Evolutionary conservation across 208 protist species (phyloP).

Genomic region (Leishmania turanica): DNA sequence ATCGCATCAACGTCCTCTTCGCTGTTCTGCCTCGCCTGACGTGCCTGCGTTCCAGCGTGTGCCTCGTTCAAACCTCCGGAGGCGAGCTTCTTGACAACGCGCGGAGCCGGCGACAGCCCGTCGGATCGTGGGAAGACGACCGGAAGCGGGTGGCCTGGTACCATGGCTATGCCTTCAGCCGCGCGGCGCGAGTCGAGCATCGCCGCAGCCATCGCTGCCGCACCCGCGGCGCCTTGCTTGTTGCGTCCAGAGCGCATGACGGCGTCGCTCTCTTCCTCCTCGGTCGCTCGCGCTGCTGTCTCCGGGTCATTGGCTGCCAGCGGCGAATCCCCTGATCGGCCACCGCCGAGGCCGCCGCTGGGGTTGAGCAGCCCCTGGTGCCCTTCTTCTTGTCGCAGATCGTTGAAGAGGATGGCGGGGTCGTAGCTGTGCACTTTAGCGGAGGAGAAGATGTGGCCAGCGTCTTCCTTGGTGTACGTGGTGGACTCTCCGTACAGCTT

Average conservation of each 20-base stretch:
- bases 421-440: slow-evolving; percentile 57
- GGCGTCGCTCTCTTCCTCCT: slow-evolving; percentile 57
- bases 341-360: not conserved
- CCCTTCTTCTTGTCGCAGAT: slow-evolving; percentile 44
- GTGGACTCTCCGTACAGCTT: slow-evolving; percentile 64
- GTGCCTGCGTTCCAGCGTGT: slow-evolving; percentile 16
- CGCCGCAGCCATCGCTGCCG: slow-evolving; percentile 60
- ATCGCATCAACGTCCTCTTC: slow-evolving; percentile 29
- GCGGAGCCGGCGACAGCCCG: slow-evolving; percentile 41
- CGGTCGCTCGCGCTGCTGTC: slow-evolving; percentile 21
- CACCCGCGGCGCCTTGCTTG: slow-evolving; percentile 64
- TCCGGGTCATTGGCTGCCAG: slow-evolving; percentile 19
- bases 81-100: slow-evolving; percentile 57
- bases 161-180: slow-evolving; percentile 54
- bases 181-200: slow-evolving; percentile 60
- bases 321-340: slow-evolving; percentile 12
- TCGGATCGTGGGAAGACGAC: slow-evolving; percentile 62
- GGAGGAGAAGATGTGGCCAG: slow-evolving; percentile 57
- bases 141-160: slow-evolving; percentile 58
- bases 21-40: slow-evolving; percentile 18
- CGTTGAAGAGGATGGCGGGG: slow-evolving; percentile 49
- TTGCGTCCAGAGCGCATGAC: slow-evolving; percentile 61
- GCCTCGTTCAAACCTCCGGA: slow-evolving; percentile 28
- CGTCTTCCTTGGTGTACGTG: slow-evolving; percentile 33
- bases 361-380: slow-evolving; percentile 8